Base-by-base conservation (phyloP, 2,329 filamentous ascomycete genomes). In the Colletotrichum shisoi region DNA sequence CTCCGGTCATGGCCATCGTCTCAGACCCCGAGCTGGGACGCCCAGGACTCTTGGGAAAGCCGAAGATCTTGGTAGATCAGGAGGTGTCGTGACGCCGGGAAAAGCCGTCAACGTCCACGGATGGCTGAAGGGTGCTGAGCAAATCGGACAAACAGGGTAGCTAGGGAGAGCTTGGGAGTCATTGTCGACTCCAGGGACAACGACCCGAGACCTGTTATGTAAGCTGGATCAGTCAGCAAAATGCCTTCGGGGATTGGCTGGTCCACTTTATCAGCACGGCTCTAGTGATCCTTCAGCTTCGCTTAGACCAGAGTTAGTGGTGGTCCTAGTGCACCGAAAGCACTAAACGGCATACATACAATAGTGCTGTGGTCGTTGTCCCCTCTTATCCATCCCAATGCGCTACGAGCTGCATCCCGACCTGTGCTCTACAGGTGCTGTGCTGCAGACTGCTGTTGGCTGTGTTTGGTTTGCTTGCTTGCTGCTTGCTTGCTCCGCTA, bases 41-140 rank as follows among this genome's bases (percentile, higher is more conserved):
- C 15, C 40, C 57, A 49, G 61, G 57, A 48, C 61, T 52, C 61
- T 46, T 63, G 34, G 39, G 6, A 6, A 21, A 21, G n/a, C 34
- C 34, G 60, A 51, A 53, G 60, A 63, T 58, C 27, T 24, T 24
- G 63, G 59, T 49, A 37, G 59, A 63, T 67, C 63, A 67, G 63
- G 64, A 52, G 61, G 48, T 24, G 24, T 6, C 24, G 37, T 24
- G 19, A 24, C 15, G 9, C 44, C 21, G 13, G 17, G 57, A 42
- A 31, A n/a, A 31, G 45, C 40, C 11, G 48, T 40, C 21, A 40
- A 17, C 34, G 4, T 40, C 13, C 27, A 1, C 15, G 13, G 31
- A 37, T 34, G 42, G 49, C 42, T 17, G 27, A 24, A 19, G 53
- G 45, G 51, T 52, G 63, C 44, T 66, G 52, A 52, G 63, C 7